These are phyloP conservation scores for Pichia sporocuriosa DNA, from an alignment of 805 yeast genomes.

Conservation along the genomic window DNA sequence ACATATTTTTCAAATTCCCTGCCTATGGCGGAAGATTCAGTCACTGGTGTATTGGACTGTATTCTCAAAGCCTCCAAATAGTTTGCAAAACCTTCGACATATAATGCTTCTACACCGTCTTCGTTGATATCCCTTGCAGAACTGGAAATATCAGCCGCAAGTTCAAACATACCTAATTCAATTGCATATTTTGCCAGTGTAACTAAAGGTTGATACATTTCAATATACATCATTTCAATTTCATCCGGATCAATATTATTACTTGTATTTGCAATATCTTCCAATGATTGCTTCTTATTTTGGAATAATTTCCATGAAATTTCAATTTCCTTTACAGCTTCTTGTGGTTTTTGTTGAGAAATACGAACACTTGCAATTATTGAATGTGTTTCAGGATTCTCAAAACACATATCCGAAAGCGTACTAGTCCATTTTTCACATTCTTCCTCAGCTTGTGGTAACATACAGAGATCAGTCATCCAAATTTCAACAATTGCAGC, in stretches of 20 bases:
- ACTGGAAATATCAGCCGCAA: slow-evolving; percentile 57
- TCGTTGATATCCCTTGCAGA: slow-evolving; percentile 76
- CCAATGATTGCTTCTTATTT: slow-evolving; percentile 42
- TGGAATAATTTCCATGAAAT: slow-evolving; percentile 70
- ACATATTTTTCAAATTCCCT: slow-evolving; percentile 39
- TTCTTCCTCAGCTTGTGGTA: slow-evolving; percentile 71
- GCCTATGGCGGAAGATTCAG: slow-evolving; percentile 18
- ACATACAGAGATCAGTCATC: slow-evolving; percentile 98
- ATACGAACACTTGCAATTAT: slow-evolving; percentile 81
- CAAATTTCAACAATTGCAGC: slow-evolving; percentile 87
- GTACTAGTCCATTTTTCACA: slow-evolving; percentile 68
- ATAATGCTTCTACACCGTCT: slow-evolving; percentile 71
- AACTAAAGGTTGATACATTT: slow-evolving; percentile 64
- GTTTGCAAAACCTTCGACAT: slow-evolving; percentile 75
- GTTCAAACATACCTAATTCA: slow-evolving; percentile 68
- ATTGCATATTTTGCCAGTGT: slow-evolving; percentile 68
- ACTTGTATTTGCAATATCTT: slow-evolving; percentile 26
- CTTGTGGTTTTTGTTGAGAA: slow-evolving; percentile 70
- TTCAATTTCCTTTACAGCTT: slow-evolving; percentile 61
- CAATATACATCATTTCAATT: slow-evolving; percentile 48
- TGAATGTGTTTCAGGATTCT: slow-evolving; percentile 76
- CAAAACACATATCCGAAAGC: slow-evolving; percentile 51
- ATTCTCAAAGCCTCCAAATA: slow-evolving; percentile 38
- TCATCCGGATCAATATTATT: slow-evolving; percentile 36
- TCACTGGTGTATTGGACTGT: slow-evolving; percentile 20